A percentile compares a stretch with the other conserved stretches of the same genome.
phyloP scores from a whole-genome alignment of 1,139 yeast genomes.

The Sugiyamaella grinbergsii region DNA sequence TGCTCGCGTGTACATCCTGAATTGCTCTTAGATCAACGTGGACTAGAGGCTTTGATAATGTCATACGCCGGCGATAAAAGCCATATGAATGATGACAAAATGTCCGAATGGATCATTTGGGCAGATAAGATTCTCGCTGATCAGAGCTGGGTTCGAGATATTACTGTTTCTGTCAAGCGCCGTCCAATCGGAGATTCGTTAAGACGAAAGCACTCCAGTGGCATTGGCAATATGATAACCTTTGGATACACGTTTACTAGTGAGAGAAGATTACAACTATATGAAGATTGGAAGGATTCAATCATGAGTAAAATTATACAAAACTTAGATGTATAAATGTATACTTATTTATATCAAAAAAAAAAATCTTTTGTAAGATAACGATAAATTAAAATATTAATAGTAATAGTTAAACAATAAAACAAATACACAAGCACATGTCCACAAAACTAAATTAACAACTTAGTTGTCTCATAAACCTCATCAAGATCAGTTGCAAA shows the following conservation, averaged over 20 bases:
- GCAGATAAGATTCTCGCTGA: constrained; percentile 41
- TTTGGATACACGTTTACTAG: constrained; percentile 30
- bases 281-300: constrained; percentile 30
- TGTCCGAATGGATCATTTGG: constrained; percentile 43
- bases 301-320: constrained; percentile 16
- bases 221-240: constrained; percentile 39
- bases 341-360: too few relatives aligned
- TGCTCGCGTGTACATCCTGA: constrained; percentile 40
- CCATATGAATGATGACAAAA: constrained; percentile 22
- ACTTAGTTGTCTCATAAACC: constrained; percentile 11
- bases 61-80: constrained; percentile 11
- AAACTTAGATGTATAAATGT: neutral
- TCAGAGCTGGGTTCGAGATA: constrained; percentile 42
- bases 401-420: too few relatives aligned
- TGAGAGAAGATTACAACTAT: constrained; percentile 27
- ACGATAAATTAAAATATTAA: neutral
- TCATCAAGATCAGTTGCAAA: constrained; percentile 12
- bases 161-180: constrained; percentile 33
- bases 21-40: constrained; percentile 19
- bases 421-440: too few relatives aligned
- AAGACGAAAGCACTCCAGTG: constrained; percentile 32
- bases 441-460: constrained; percentile 8
- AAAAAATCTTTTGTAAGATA: too few relatives aligned
- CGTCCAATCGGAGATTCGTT: constrained; percentile 28
- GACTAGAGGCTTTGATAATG: constrained; percentile 16